Percentiles rank a stretch among this genome's conserved stretches.
These are phyloP conservation scores for Paecilomyces niveus DNA, from an alignment of 2,329 filamentous ascomycete species.

Conservation along the genomic window DNA sequence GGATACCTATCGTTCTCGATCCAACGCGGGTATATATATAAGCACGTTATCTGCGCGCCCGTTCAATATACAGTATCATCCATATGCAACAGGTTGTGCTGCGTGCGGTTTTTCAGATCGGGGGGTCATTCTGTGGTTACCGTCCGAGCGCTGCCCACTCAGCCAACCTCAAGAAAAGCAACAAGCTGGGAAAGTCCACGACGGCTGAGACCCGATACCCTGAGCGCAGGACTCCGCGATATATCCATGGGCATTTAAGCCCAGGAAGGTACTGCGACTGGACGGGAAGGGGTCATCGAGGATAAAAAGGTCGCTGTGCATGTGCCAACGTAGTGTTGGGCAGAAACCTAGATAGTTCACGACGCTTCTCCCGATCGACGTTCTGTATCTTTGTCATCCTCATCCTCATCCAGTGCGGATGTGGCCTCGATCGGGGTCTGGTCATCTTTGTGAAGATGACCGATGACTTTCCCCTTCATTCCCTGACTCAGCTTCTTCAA, in stretches of 20 bases:
- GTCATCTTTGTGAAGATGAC: slow-evolving; percentile 4
- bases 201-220: not conserved
- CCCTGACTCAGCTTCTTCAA: slow-evolving; percentile 19
- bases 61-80: not conserved
- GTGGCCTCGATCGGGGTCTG: not conserved
- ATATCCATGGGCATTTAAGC: not conserved
- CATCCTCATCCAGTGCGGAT: not conserved
- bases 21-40: not conserved
- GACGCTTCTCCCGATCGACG: not conserved
- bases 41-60: not conserved
- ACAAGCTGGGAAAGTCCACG: not conserved
- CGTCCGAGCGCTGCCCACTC: not conserved
- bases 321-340: not conserved
- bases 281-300: no score
- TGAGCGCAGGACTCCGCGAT: not conserved
- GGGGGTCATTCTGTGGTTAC: not conserved
- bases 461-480: slow-evolving; percentile 8
- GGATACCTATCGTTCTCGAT: not conserved
- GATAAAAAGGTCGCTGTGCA: not conserved
- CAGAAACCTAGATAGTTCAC: not conserved
- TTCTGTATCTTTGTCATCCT: not conserved
- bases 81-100: not conserved
- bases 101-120: not conserved
- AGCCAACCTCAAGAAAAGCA: not conserved
- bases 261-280: not conserved